Base-by-base conservation (phyloP, 2,329 filamentous ascomycete species). In the Alternaria alternata region DNA sequence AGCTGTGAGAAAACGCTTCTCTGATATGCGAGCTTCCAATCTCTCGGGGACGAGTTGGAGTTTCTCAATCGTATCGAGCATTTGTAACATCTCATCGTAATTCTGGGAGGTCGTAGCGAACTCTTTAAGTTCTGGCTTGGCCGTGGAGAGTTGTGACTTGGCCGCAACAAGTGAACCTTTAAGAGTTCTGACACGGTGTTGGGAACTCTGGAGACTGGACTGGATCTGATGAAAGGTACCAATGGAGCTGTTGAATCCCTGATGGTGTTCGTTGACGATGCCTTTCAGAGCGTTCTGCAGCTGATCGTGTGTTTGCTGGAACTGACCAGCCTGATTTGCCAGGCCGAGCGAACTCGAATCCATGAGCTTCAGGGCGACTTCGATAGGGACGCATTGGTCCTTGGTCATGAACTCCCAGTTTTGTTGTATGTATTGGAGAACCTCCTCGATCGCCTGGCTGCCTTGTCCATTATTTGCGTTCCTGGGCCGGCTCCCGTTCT, bases 181-280 rank as follows among this genome's bases (percentile, higher is more conserved):
- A 63, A 99, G 83, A 12, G 85, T 83, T 59, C 94, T 88, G 54
- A 99, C 92, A 61, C 93, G 89, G 72, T 89, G 89, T 79, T 99
- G 95, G 16, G 93, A 97, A 51, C 88, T 85, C 71, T 94, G 91
- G 66, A 99, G 95, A 79, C 93, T 97, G 53, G 89, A 88, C 78
- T 99, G 95, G 63, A 99, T 99, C 80, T 96, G 97, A 83, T 99
- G 96, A 75, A 98, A 99, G 20, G 94, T 98, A 78, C 94, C 95
- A 65, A 99, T 98, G 51, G 94, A 97, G 79, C 93, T 97, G 81
- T 98, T 99, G 85, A 99, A 99, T 47, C 95, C 96, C 79, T 99
- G 95, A 75, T 99, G 94, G 75, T 99, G 94, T 81, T 99, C 83
- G 78, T 99, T 97, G 26, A 99, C 95, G 70, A 99, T 97, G 34